Evolutionary conservation across 768 basidiomycete genomes (phyloP), one percentile per base, ranked within the genome.

Genomic region (Aureoboletus auriporus): DNA sequence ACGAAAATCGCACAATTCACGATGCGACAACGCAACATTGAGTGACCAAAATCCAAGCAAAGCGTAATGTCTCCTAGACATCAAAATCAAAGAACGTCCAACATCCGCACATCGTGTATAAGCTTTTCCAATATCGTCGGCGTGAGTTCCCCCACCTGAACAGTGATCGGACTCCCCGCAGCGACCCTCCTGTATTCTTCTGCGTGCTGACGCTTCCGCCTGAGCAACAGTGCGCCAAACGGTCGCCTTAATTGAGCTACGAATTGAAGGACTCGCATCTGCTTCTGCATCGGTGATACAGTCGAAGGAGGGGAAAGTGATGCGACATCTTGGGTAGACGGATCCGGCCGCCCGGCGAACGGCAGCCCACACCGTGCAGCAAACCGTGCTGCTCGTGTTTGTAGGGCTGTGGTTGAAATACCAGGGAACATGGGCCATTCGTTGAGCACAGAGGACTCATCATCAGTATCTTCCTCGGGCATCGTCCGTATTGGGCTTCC

Each of bases 141-240:
- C 10, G 23, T 49, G 3, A 42, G 31, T 6, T 46, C 42, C n/a
- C 14, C 20, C 6, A 58, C 27, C 39, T 28, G 49, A 3, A 59
- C 57, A 2, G 2, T 49, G 23, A 58, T 49, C 10, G 11, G 4
- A 35, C 46, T 43, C 4, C 58, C 57, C 12, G 57, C 4, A 26
- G 39, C 57, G 6, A 58, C 45, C 50, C 57, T 38, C 39, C 31
- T 51, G 23, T 54, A 51, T 35, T 27, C 50, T 3, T 5, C 16
- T 6, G 30, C 46, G 34, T 44, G n/a, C 2, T 36, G 23, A 6
- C 43, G 39, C 9, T 8, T 28, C 2, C 39, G 55, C 5, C 44
- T 43, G 16, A 55, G 26, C 28, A 57, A 34, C 14, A 57, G 33
- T 10, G 41, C 49, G 5, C 56, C 46, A 17, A 58, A 33, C 10